phyloP scores from a whole-genome alignment of 2,329 filamentous ascomycete species.

The Cercospora sojina region DNA sequence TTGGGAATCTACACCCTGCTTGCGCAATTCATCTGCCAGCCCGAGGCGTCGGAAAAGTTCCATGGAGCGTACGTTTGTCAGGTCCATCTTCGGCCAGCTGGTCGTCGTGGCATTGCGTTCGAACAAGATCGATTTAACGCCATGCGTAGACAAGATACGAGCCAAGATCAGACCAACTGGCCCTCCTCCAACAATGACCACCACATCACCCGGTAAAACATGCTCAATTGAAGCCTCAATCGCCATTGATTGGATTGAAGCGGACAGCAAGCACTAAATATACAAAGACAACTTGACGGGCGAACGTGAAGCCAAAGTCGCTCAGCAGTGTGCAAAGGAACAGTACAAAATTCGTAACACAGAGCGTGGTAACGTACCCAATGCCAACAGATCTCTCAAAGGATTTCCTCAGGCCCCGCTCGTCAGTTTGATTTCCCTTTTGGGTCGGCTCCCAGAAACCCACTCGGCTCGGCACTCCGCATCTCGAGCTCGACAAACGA shows the following conservation, averaged over 20 bases:
- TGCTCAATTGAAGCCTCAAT: not conserved
- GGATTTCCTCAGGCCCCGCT: not conserved
- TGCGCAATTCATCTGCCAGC: not conserved
- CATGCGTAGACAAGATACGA: not conserved
- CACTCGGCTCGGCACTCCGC: not conserved
- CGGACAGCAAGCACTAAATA: not conserved
- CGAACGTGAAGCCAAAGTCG: not conserved
- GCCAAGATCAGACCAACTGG: not conserved
- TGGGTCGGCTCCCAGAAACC: not conserved
- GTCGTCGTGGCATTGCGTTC: not conserved
- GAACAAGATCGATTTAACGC: not conserved
- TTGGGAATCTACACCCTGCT: not conserved
- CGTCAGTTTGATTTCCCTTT: not conserved
- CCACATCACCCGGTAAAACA: not conserved
- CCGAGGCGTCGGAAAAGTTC: not conserved
- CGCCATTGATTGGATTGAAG: not conserved
- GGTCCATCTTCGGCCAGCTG: not conserved
- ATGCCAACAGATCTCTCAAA: not conserved
- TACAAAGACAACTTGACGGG: not conserved
- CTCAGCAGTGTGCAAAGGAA: not conserved
- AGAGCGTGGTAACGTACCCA: not conserved
- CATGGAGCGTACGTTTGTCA: not conserved
- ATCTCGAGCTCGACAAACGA: not conserved
- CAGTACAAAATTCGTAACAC: not conserved
- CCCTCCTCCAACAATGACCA: not conserved